Evolutionary conservation across 2,329 filamentous ascomycete genomes (phyloP), one percentile per base, ranked within the genome.

Genomic region (Chaetomium olivaceum): DNA sequence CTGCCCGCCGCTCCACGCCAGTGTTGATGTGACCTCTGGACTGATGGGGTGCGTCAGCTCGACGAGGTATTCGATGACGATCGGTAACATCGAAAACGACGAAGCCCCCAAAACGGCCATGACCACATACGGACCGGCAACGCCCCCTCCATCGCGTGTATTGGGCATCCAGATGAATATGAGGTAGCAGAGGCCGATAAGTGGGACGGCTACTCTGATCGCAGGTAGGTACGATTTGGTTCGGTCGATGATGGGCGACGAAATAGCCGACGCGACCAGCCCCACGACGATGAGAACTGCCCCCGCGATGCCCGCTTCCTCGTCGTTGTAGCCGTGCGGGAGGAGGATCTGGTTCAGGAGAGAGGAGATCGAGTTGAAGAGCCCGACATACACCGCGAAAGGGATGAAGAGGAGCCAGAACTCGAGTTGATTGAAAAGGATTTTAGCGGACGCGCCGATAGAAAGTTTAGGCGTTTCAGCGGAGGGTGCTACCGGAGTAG

Each of bases 291-390:
- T 98, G 39, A 98, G 85, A 9, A 98, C 78, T 0, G 91, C 95
- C 69, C 95, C 95, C 12, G 89, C 92, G 73, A 98, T 93, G 39
- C 95, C 95, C 25, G 94, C 91, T 63, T 97, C 85, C 69, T 90
- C 89, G 76, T 96, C 90, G 66, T 81, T 85, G 83, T 92, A 96
- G 73, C 87, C 91, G 79, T 97, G 94, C 0, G 95, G 95, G 48
- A 86, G 81, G 69, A 98, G 85, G 75, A 98, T 91, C 75, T 97
- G 94, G 80, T 94, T 96, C 11, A 98, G 83, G 1, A 98, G 86
- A 1, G 91, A 91, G 58, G 93, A 96, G 70, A 93, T 82, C 71
- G 90, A 90, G 83, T 98, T 98, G 87, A 99, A 99, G 80, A 95
- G 89, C 72, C 91, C 93, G 67, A 97, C 91, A 77, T 93, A 97